Evolutionary conservation across 345 rosid species (phyloP), one percentile per base, ranked within the genome.

Genomic region (Viola odorata): DNA sequence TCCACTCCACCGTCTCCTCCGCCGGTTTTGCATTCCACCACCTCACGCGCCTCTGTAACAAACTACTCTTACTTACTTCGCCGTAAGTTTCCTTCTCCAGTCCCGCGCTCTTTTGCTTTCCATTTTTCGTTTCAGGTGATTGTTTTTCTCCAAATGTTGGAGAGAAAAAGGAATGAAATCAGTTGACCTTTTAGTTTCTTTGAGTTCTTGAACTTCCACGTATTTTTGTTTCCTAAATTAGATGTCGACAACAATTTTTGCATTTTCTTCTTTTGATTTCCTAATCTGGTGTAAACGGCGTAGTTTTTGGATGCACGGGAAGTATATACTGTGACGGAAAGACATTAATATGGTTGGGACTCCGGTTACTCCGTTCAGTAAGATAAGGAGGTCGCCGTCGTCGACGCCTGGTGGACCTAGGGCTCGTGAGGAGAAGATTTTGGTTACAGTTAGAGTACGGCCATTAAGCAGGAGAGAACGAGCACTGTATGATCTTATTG

Each of bases 381-480:
- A 67, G 65, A 53, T 54, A 38, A 60, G 48, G 60, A 60, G 71
- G 52, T 49, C 62, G 3, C 67, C 73, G 14, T 68, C 53, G 23
- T 10, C 68, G 2, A 63, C 96, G 0, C 95, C 96, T 0, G 84
- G 88, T 60, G 89, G 85, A 39, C 58, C 84, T 1, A 84, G 67
- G 71, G 74, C 57, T 45, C 77, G 80, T 4, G 98, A 92, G 74
- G 98, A 89, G 81, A 92, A 85, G 76, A 92, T 92, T 64, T 64
- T 84, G 60, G 98, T 92, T 12, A 89, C 96, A 0, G 94, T 89
- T 14, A 73, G 96, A 61, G 67, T 92, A 55, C 81, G 98, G 80
- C 96, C 96, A 7, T 65, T 92, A 62, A 89, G 74, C 74, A 71
- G 86, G 72, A 84, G 80, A 74, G 98, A 92, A 67, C 98, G 82